These are phyloP conservation scores for Bipolaris sorokiniana DNA, from an alignment of 2,329 filamentous ascomycete genomes.

Conservation along the genomic window DNA sequence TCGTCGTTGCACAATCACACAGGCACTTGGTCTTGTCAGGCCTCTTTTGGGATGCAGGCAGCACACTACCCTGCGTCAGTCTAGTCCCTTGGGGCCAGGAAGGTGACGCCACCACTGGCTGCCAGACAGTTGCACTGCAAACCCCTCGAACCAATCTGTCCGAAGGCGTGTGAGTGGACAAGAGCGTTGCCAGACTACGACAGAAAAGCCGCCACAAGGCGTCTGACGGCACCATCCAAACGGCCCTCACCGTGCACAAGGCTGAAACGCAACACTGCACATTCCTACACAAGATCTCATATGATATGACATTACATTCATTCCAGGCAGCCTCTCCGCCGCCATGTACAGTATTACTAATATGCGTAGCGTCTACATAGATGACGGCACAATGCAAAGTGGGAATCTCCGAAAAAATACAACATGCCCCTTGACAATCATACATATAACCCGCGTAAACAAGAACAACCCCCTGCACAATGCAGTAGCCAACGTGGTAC, in stretches of 20 bases:
- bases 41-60: slow-evolving; percentile 23
- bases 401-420: slow-evolving; percentile 11
- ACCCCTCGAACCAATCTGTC: slow-evolving; percentile 31
- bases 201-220: slow-evolving; percentile 27
- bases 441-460: background rate
- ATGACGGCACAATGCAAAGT: slow-evolving; percentile 1
- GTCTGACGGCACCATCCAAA: slow-evolving; percentile 1
- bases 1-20: slow-evolving; percentile 8
- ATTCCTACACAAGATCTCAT: background rate
- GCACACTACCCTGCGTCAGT: slow-evolving; percentile 23
- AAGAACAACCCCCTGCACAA: slow-evolving; percentile 28
- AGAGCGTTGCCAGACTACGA: slow-evolving; percentile 32
- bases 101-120: slow-evolving; percentile 18
- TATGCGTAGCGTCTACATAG: background rate
- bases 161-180: slow-evolving; percentile 14
- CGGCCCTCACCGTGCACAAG: background rate
- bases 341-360: slow-evolving; percentile 18
- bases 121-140: slow-evolving; percentile 25
- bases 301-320: slow-evolving; percentile 2
- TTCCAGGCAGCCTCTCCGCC: background rate
- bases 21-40: slow-evolving; percentile 23
- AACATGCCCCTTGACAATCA: background rate
- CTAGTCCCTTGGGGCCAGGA: background rate
- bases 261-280: no score
- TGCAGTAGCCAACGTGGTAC: slow-evolving; percentile 39